Conservation (phyloP, 2,329 filamentous ascomycete species). For the Penicillium italicum region DNA sequence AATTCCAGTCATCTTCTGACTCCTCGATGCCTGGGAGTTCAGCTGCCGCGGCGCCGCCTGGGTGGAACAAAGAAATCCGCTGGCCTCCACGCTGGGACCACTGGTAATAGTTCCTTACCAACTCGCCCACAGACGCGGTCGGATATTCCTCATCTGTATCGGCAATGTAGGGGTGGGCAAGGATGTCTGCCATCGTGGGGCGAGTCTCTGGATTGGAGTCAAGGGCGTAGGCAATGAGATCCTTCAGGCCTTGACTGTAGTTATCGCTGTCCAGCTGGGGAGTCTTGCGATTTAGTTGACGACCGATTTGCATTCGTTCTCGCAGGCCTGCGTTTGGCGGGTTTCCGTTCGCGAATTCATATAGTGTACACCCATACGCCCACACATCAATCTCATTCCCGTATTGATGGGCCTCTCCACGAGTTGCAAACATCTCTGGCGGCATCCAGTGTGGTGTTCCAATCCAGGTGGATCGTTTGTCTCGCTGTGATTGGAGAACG, state of each 20-base stretch:
- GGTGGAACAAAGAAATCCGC: constrained; percentile 56
- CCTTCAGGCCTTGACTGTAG: constrained; percentile 45
- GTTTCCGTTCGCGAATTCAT: constrained; percentile 49
- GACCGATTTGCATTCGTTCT: constrained; percentile 47
- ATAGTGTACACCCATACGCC: constrained; percentile 51
- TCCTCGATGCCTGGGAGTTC: constrained; percentile 47
- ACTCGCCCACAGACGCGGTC: constrained; percentile 43
- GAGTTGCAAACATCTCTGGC: constrained; percentile 52
- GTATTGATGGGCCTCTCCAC: constrained; percentile 42
- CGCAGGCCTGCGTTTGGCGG: constrained; percentile 49
- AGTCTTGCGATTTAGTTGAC: constrained; percentile 42
- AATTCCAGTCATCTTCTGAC: constrained; percentile 59
- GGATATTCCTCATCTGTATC: constrained; percentile 44
- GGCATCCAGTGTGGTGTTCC: constrained; percentile 67
- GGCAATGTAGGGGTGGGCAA: constrained; percentile 46
- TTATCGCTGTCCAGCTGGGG: constrained; percentile 42
- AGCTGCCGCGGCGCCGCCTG: constrained; percentile 56
- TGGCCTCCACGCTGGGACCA: constrained; percentile 50
- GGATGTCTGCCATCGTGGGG: constrained; percentile 46
- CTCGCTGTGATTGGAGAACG: constrained; percentile 56
- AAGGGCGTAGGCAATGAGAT: constrained; percentile 45
- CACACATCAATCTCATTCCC: constrained; percentile 52
- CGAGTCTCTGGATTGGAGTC: constrained; percentile 44
- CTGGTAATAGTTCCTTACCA: constrained; percentile 48
- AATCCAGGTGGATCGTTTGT: constrained; percentile 63